phyloP scores from a whole-genome alignment of 225 moss, liverwort and hornwort species.

The Polytrichum commune region DNA sequence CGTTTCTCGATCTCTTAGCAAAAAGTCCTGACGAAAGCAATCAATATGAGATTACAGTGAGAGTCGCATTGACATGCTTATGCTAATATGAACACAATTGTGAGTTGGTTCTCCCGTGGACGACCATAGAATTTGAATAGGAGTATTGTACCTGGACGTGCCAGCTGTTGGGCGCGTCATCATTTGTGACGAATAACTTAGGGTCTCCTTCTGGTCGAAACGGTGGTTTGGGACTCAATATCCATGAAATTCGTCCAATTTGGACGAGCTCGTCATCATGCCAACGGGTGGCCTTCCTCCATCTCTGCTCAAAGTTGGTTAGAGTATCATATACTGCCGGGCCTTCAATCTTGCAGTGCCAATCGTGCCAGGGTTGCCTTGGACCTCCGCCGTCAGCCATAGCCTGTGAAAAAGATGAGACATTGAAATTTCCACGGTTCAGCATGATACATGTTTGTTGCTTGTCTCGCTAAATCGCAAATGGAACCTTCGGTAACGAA shows the following conservation, averaged over 20 bases:
- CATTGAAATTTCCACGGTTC: no score
- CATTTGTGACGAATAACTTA: constrained; percentile 61
- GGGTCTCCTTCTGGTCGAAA: constrained; percentile 55
- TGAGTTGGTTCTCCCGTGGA: no score
- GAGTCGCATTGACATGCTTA: neutral
- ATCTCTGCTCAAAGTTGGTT: constrained; percentile 84
- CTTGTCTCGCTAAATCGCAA: no score
- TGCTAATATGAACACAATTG: no score
- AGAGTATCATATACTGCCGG: constrained; percentile 86
- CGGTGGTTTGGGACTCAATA: constrained; percentile 51
- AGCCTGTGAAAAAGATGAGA: constrained; percentile 20
- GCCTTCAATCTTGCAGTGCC: constrained; percentile 84
- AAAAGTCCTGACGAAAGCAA: neutral
- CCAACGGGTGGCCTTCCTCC: constrained; percentile 69
- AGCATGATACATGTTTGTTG: no score
- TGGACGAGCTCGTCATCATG: constrained; percentile 65
- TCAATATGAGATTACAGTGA: neutral
- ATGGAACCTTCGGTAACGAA: no score
- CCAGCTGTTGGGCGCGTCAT: constrained; percentile 70
- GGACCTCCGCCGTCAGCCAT: constrained; percentile 67
- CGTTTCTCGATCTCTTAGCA: neutral
- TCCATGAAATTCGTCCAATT: constrained; percentile 76
- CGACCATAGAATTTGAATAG: no score
- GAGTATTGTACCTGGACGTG: constrained; percentile 51
- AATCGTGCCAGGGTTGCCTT: constrained; percentile 90